Conservation (phyloP, 805 yeast species). For the Candida railenensis region DNA sequence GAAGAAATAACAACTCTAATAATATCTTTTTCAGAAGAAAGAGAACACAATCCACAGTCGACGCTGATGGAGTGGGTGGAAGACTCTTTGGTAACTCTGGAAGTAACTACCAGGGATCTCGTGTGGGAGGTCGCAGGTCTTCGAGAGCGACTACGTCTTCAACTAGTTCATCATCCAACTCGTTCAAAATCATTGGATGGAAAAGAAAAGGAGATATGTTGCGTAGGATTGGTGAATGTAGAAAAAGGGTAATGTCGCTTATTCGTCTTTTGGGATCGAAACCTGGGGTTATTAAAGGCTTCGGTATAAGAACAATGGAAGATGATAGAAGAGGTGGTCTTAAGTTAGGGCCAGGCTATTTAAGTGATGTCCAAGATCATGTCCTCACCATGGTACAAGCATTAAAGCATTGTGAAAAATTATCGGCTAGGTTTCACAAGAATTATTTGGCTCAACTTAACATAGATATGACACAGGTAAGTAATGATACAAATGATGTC, state of each 20-base stretch:
- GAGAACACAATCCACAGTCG: constrained; percentile 40
- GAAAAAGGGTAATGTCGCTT: constrained; percentile 91
- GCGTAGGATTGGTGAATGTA: constrained; percentile 90
- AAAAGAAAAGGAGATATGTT: constrained; percentile 92
- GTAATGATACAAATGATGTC: constrained; percentile 95
- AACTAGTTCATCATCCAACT: constrained; percentile 36
- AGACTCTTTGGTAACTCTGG: not conserved
- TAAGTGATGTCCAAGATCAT: constrained; percentile 98
- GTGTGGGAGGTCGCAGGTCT: constrained; percentile 8
- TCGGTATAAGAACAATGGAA: constrained; percentile 86
- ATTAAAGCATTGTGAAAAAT: constrained; percentile 89
- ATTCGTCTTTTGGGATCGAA: constrained; percentile 82
- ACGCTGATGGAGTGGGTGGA: constrained; percentile 13
- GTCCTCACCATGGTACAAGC: constrained; percentile 96
- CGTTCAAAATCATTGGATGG: constrained; percentile 64
- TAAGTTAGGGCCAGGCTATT: constrained; percentile 83
- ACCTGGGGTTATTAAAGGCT: constrained; percentile 97
- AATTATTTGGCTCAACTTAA: constrained; percentile 95
- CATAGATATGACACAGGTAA: constrained; percentile 95
- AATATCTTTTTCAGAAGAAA: constrained; percentile 31
- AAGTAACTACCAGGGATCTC: constrained; percentile 9
- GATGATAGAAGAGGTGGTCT: constrained; percentile 37
- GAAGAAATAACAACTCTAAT: constrained; percentile 5
- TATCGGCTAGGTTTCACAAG: constrained; percentile 91
- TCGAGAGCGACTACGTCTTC: not conserved